These are phyloP conservation scores for Cercophora samala DNA, from an alignment of 495 filamentous ascomycete species.

Conservation along the genomic window DNA sequence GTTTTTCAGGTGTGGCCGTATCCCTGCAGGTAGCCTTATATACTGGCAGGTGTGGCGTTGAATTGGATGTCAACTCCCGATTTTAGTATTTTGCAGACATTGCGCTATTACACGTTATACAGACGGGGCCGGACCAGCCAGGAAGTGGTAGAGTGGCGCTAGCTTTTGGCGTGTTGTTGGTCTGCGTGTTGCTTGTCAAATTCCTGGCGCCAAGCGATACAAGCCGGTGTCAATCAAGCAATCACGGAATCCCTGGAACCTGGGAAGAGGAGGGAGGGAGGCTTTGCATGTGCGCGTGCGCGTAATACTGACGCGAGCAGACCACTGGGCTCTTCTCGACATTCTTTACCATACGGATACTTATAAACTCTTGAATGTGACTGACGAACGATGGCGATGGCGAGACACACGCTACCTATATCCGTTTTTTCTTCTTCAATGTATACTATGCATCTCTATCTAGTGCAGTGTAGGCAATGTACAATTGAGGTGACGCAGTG, in stretches of 20 bases:
- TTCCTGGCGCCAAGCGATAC: conserved; percentile 12
- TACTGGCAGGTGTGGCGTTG: no score
- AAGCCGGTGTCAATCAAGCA: conserved; percentile 10
- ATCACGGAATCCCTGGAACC: not conserved
- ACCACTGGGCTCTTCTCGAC: not conserved
- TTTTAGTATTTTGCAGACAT: no score
- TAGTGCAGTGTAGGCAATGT: not conserved
- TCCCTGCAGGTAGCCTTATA: no score
- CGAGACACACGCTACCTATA: not conserved
- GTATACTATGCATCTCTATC: no score
- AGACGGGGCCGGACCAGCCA: not conserved
- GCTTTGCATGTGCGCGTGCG: not conserved
- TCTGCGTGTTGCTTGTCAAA: conserved; percentile 9
- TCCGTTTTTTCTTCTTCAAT: no score
- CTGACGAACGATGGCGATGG: not conserved
- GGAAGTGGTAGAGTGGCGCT: not conserved
- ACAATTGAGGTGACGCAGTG: not conserved
- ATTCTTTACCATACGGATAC: not conserved
- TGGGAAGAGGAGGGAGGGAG: not conserved
- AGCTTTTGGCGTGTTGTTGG: not conserved
- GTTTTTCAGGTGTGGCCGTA: no score
- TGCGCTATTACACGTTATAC: no score
- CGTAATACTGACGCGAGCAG: not conserved
- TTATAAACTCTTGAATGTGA: no score
- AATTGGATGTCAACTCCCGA: no score